Evolutionary conservation across 306 rosid species (phyloP).

Genomic region (Lupinus albus): DNA sequence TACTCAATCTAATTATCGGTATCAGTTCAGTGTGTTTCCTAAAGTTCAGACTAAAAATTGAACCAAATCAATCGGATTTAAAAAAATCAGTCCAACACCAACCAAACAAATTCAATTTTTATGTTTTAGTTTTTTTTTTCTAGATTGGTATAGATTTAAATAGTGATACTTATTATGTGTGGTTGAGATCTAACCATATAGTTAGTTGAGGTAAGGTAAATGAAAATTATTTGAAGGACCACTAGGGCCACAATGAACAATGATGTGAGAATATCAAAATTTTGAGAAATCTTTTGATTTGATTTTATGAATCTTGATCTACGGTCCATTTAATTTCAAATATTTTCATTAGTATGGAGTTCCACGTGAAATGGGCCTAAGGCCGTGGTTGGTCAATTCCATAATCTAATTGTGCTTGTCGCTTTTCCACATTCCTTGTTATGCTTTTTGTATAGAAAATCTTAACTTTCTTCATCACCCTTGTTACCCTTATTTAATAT

Average conservation of each 20-base stretch:
- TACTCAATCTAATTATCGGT: too few relatives aligned
- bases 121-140: too few relatives aligned
- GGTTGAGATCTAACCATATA: constrained; percentile 42
- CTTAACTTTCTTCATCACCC: constrained; percentile 15
- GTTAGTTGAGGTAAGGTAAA: constrained; percentile 38
- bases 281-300: background rate
- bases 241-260: constrained; percentile 31
- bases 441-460: background rate
- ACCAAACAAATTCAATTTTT: too few relatives aligned
- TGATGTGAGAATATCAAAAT: constrained; percentile 8
- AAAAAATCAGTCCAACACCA: too few relatives aligned
- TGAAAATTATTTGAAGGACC: constrained; percentile 43
- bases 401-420: background rate
- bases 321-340: background rate
- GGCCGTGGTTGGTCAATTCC: constrained; percentile 34
- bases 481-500: too few relatives aligned
- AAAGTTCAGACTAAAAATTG: too few relatives aligned
- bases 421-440: background rate
- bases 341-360: constrained; percentile 23
- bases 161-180: too few relatives aligned
- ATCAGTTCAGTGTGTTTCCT: too few relatives aligned
- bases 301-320: background rate
- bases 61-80: too few relatives aligned
- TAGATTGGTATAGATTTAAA: too few relatives aligned
- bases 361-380: constrained; percentile 21